phyloP scores from a whole-genome alignment of 208 protist genomes.

The Ichthyophonus hoferi region DNA sequence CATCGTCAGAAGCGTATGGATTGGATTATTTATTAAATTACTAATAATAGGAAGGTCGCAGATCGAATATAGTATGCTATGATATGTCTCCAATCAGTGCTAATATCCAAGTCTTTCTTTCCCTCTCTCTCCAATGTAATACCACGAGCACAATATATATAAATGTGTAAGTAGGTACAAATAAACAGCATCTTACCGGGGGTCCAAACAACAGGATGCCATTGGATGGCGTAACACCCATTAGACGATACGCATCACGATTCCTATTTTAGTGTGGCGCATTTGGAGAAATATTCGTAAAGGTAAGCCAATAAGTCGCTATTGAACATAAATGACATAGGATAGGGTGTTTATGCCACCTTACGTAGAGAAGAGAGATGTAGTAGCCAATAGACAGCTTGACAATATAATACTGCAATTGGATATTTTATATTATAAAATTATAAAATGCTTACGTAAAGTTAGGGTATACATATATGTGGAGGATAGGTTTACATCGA shows the following conservation, averaged over 20 bases:
- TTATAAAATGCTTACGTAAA: too few species aligned
- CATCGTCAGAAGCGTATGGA: background rate
- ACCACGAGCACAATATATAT: too few species aligned
- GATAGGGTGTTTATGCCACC: background rate
- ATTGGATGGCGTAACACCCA: slow-evolving; percentile 80
- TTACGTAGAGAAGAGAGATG: background rate
- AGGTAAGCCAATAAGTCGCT: background rate
- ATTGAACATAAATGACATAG: background rate
- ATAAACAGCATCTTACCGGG: slow-evolving; percentile 68
- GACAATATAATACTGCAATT: background rate
- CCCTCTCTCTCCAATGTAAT: too few species aligned
- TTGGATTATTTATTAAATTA: too few species aligned
- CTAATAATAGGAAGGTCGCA: background rate
- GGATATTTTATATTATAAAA: too few species aligned
- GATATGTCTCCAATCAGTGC: too few species aligned
- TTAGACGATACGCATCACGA: slow-evolving; percentile 73
- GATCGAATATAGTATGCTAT: background rate
- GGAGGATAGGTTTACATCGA: too few species aligned
- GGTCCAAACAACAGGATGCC: slow-evolving; percentile 86
- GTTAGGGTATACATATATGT: too few species aligned
- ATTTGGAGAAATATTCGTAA: background rate
- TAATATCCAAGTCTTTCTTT: too few species aligned
- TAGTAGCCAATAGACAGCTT: background rate
- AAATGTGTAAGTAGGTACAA: background rate
- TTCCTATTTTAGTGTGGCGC: background rate